Conservation (phyloP, 495 filamentous ascomycete species). For the Podospora tetraspora region DNA sequence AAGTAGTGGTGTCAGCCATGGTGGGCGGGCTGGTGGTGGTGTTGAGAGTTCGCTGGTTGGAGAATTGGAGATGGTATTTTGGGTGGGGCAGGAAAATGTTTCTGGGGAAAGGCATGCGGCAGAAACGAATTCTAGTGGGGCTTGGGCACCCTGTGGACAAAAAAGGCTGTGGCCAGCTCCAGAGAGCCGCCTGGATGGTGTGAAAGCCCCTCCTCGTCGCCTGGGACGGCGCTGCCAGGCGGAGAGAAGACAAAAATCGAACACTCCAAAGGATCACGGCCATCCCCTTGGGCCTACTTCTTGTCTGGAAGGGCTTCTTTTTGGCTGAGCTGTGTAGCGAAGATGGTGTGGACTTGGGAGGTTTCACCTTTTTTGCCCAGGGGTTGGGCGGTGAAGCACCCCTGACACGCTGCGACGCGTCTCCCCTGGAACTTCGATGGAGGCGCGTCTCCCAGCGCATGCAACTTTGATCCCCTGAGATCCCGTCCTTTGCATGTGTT, state of each 20-base stretch:
- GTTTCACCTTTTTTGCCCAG: not conserved
- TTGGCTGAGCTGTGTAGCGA: not conserved
- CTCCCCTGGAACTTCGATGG: conserved; percentile 16
- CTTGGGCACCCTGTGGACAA: not conserved
- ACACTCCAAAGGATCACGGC: not conserved
- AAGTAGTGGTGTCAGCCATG: not conserved
- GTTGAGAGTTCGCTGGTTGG: not conserved
- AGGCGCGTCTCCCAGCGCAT: conserved; percentile 23
- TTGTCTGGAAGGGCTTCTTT: not conserved
- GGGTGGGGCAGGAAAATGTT: conserved; percentile 7
- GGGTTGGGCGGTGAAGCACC: not conserved
- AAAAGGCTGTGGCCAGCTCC: not conserved
- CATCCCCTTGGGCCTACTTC: not conserved
- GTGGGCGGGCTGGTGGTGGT: not conserved
- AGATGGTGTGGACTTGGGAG: not conserved
- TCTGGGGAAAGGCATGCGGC: not conserved
- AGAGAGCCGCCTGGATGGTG: not conserved
- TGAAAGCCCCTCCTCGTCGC: not conserved
- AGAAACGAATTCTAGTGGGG: not conserved
- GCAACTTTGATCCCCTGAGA: not conserved
- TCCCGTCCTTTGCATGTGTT: not conserved
- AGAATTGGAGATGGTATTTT: conserved; percentile 3
- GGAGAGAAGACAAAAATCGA: not conserved
- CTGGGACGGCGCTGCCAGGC: not conserved
- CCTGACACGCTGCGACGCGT: conserved; percentile 18